Conservation (phyloP, 352 stramenopile species). For the Phytopythium aichiense region DNA sequence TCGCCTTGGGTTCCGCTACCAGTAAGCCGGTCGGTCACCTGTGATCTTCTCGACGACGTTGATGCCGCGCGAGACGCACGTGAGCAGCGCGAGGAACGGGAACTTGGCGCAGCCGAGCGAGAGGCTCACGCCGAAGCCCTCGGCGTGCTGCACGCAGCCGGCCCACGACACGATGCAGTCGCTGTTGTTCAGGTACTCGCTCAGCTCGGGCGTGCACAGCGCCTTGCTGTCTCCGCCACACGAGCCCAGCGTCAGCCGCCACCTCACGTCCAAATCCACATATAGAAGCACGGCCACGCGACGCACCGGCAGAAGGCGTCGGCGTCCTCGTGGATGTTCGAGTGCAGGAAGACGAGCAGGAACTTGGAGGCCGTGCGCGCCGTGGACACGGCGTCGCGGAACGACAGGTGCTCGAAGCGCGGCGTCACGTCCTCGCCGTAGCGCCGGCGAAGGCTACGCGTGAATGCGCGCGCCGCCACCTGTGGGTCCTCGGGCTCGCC, state of each 20-base stretch:
- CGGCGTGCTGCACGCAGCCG: conserved; percentile 72
- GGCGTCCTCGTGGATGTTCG: conserved; percentile 78
- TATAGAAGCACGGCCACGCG: not conserved
- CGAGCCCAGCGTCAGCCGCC: not conserved
- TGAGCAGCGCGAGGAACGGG: conserved; percentile 75
- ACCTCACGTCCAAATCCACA: not conserved
- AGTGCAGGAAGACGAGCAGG: conserved; percentile 81
- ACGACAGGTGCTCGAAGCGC: conserved; percentile 77
- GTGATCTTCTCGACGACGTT: conserved; percentile 87
- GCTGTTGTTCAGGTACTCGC: conserved; percentile 70
- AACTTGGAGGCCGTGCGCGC: conserved; percentile 82
- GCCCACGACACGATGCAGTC: conserved; percentile 83
- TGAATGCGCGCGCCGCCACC: conserved; percentile 45
- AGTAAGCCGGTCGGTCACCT: conserved; percentile 16
- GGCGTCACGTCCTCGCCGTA: conserved; percentile 56
- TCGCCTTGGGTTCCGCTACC: not conserved
- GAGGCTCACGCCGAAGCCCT: conserved; percentile 76
- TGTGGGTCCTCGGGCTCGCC: conserved; percentile 67
- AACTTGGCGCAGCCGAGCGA: conserved; percentile 83
- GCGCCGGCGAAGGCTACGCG: conserved; percentile 41
- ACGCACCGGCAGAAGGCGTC: conserved; percentile 63
- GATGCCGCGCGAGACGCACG: conserved; percentile 69
- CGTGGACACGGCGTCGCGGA: conserved; percentile 75
- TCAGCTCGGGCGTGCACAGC: conserved; percentile 71
- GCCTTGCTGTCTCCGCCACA: conserved; percentile 26